Percentiles rank a stretch among this genome's conserved stretches.
Evolutionary conservation across 441 rosid genomes (phyloP).

Genomic region (Populus hybrid): DNA sequence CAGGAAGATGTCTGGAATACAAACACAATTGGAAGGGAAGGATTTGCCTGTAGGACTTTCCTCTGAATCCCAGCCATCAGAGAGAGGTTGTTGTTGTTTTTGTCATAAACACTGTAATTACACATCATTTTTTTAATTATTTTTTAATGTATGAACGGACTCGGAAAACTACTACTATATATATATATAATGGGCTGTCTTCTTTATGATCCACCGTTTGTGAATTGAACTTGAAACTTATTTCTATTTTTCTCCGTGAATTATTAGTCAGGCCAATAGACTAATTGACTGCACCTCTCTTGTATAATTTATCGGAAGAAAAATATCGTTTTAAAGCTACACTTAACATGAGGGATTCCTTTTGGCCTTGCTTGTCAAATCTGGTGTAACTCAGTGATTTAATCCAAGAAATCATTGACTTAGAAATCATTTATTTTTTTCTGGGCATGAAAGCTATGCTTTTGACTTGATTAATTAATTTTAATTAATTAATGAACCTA

Average conservation of each 20-base stretch:
- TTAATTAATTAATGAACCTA: no score
- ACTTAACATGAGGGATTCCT: no score
- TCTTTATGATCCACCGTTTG: conserved; percentile 2
- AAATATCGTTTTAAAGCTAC: no score
- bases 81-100: conserved; percentile 36
- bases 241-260: background rate
- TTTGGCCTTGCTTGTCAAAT: no score
- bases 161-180: background rate
- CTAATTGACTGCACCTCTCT: no score
- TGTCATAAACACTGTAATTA: conserved; percentile 61
- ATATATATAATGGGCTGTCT: conserved; percentile 12
- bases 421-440: background rate
- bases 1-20: conserved; percentile 32
- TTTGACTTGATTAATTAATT: no score
- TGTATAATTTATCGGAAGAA: no score
- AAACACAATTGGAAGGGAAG: conserved; percentile 21
- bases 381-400: no score
- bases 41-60: conserved; percentile 16
- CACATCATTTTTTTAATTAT: conserved; percentile 48
- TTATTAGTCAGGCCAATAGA: background rate
- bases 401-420: background rate
- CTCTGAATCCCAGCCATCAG: background rate
- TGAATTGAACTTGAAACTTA: conserved; percentile 12
- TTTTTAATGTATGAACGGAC: conserved; percentile 27
- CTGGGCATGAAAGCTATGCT: no score